phyloP scores from a whole-genome alignment of 2,329 filamentous ascomycete species.

The Sporothrix schenckii region DNA sequence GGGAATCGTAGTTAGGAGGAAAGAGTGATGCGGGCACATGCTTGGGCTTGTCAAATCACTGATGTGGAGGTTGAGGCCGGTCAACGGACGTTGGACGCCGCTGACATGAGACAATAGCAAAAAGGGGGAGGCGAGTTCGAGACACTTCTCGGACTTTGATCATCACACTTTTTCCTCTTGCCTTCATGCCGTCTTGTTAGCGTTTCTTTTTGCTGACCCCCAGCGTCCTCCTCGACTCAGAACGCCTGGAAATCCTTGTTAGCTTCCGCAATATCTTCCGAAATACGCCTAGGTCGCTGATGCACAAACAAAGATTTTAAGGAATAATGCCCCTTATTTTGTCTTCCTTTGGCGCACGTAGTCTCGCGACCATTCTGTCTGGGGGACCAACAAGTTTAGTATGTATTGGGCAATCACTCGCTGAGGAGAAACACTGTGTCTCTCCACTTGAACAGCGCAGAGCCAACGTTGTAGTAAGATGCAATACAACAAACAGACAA shows the following conservation, averaged over 20 bases:
- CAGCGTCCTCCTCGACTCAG: background rate
- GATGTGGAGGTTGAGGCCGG: constrained; percentile 1
- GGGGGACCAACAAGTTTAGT: background rate
- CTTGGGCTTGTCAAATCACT: background rate
- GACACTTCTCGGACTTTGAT: constrained; percentile 3
- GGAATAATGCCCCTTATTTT: background rate
- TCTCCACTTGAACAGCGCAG: constrained; percentile 17
- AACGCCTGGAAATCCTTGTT: background rate
- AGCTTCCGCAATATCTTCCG: background rate
- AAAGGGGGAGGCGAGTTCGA: constrained; percentile 12
- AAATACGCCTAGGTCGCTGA: background rate
- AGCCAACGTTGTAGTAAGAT: background rate
- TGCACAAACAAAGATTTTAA: constrained; percentile 6
- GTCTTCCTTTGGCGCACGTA: background rate
- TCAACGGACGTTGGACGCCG: background rate
- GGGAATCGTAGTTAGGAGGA: background rate
- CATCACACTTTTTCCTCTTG: background rate
- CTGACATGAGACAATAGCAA: constrained; percentile 1
- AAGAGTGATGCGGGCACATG: background rate
- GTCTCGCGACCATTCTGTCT: background rate
- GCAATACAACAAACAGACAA: background rate
- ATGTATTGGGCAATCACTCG: background rate
- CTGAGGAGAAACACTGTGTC: background rate
- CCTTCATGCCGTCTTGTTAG: background rate
- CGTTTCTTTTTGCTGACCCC: background rate